Base-by-base conservation (phyloP, 2,329 filamentous ascomycete species). In the Niveomyces coronatus region DNA sequence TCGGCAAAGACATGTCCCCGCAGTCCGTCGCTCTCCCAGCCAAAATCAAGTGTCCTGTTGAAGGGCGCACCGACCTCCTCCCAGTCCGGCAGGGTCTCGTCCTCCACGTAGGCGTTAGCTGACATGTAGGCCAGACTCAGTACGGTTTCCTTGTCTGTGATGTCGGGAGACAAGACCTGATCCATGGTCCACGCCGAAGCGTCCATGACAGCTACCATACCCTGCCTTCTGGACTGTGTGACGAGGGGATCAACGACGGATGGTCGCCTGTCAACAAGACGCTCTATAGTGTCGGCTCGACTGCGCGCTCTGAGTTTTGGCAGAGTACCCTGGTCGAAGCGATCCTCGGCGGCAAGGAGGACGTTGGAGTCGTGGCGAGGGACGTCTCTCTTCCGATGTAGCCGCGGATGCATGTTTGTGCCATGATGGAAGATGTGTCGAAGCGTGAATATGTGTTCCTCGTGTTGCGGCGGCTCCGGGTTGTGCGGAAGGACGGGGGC, bases 361-460 rank as follows among this genome's bases (percentile, higher is more conserved):
- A 89, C 63, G 28, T 55, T 55, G 14, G 55, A 51, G 23, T 68
- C 61, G 13, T 79, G 71, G 15, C 72, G 63, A 29, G 55, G 44
- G 22, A 95, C 66, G 57, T 96, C 86, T 44, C 82, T 69, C 49
- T 76, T 79, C 42, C 81, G 73, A 58, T 95, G 85, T 13, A 95
- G 73, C 5, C 70, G 61, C 3, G 88, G 88, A 49, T 94, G 76
- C 48, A 73, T 65, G 57, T 89, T 74, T 28, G 85, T 83, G 42
- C 89, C 89, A 62, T 94, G 88, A 57, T 95, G 88, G 62, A 85
- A 91, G 52, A 96, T 80, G 61, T 98, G 89, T 51, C 86, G 80
- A 40, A 98, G 74, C 6, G 71, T 78, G 64, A 81, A 79, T 24
- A 64, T 62, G 49, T 79, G 75, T 8, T 77, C 67, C 15, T 67